Evolutionary conservation across 208 protist species (phyloP), one percentile per base, ranked within the genome.

Genomic region (Balamuthia mandrillaris): DNA sequence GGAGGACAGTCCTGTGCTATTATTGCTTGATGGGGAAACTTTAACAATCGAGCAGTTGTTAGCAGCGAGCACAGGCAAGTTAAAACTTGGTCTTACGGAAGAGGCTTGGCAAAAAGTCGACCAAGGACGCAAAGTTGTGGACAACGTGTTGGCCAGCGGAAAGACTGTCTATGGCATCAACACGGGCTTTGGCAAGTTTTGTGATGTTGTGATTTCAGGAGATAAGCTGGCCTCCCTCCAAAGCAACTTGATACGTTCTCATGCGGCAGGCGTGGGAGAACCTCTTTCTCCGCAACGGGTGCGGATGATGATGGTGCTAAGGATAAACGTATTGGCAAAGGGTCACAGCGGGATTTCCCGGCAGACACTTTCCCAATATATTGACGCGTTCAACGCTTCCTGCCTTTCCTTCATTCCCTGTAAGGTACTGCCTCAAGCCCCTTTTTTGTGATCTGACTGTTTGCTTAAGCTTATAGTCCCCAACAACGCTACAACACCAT

Each of bases 181-280:
- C 63, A 96, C 94, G 29, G 94, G 94, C 41, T 96, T 96, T 86
- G 94, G 94, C 49, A 90, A 93, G 31, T 94, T 96, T 60, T 90
- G 90, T 35, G 90, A 88, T 41, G 91, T 93, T 18, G 84, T 88
- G 24, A 95, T 96, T 41, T 65, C 90, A 35, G 78, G 84, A 27
- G 86, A 95, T 37, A 78, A 95, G n/a, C 56, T 95, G 37, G 58
- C 83, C 63, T 16, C 85, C 12, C 85, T 95, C 51, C 94, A 95
- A 85, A 35, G 86, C 21, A 95, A 95, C 85, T 90, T 95, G 60
- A 92, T 96, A 75, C 91, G 93, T 49, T 95, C 92, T 3, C 94
- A 96, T 90, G 63, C 74, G 24, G 66, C 89, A 24, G 94, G 94
- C 65, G 92, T 94, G 56, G 94, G 94, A n/a, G 47, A 74, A 45